Percentiles rank a stretch among this genome's conserved stretches.
These are phyloP conservation scores for Bullera alba DNA, from an alignment of 768 basidiomycete species.

Conservation along the genomic window DNA sequence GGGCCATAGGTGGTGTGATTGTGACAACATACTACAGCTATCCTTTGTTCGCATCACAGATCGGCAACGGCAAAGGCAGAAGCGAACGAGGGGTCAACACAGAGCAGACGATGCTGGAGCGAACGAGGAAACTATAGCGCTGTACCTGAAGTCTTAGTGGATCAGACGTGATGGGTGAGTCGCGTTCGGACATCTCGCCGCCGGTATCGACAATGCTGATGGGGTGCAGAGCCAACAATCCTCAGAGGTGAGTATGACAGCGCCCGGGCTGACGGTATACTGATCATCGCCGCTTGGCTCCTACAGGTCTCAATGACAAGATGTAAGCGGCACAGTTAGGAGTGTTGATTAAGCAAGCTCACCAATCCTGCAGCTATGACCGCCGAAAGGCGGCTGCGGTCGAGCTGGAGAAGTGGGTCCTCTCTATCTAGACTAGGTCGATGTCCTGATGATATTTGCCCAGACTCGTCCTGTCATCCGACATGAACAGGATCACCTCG, in stretches of 20 bases:
- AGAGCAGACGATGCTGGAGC: too few relatives aligned
- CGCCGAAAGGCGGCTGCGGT: slow-evolving; percentile 91
- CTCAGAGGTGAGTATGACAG: slow-evolving; percentile 19
- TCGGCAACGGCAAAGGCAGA: too few relatives aligned
- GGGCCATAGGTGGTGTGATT: too few relatives aligned
- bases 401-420: slow-evolving; percentile 80
- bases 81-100: too few relatives aligned
- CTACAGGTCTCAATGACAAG: slow-evolving; percentile 44
- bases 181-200: neutral
- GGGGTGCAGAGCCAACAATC: slow-evolving; percentile 27
- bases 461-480: slow-evolving; percentile 63
- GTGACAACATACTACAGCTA: too few relatives aligned
- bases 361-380: slow-evolving; percentile 58
- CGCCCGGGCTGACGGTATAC: neutral
- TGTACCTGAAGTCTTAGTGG: too few relatives aligned
- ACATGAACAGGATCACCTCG: slow-evolving; percentile 69
- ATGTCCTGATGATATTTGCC: neutral
- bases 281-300: neutral
- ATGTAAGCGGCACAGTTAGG: slow-evolving; percentile 14
- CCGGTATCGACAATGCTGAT: neutral
- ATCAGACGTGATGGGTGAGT: slow-evolving; percentile 5
- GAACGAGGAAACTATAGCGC: too few relatives aligned
- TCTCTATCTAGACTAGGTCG: neutral
- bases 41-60: too few relatives aligned
- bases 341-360: slow-evolving; percentile 1